Base-by-base conservation (phyloP, 345 rosid species). In the Mallotus nudiflorus region DNA sequence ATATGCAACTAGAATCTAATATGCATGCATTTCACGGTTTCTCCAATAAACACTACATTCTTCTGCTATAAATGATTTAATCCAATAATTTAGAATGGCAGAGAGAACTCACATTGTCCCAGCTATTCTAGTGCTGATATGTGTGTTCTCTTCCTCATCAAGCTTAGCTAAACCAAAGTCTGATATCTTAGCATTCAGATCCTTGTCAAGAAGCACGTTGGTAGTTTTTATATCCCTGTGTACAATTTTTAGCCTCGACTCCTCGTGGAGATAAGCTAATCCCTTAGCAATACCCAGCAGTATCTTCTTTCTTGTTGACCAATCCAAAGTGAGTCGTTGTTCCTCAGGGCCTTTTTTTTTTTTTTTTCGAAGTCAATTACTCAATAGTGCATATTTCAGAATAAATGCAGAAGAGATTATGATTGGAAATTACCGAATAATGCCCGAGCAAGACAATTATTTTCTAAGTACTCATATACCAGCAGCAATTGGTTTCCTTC, bases 101-200 rank as follows among this genome's bases (percentile, higher is more conserved):
- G 40, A 66, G 40, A 15, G 39, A 29, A 68, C 87, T 80, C 63
- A 86, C 93, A 86, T 79, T 55, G 93, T 88, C 58, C 93, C 93
- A 13, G 93, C 91, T 33, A 88, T 85, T 59, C 92, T 77, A 5
- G 90, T 88, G 80, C 90, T 88, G 64, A 86, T 88, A 76, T 88
- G 92, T 1, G 92, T 88, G 69, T 88, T 82, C 80, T 85, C 92
- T 70, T 84, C 92, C 72, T 88, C 92, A 61, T 88, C 87, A 24
- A 88, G 92, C 73, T 88, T 88, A 40, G 92, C 92, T 59, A 88
- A 77, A 68, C 92, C 92, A 59, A 88, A 88, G 69, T 88, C 90
- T 0, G 92, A 88, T 58, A 88, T 88, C 85, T 88, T 88, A 28
- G 92, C 88, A 76, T 77, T 83, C 56, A 88, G 74, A 60, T 78